These are phyloP conservation scores for Neodidymelliopsis sp. DNA, from an alignment of 2,329 filamentous ascomycete genomes.

Conservation along the genomic window DNA sequence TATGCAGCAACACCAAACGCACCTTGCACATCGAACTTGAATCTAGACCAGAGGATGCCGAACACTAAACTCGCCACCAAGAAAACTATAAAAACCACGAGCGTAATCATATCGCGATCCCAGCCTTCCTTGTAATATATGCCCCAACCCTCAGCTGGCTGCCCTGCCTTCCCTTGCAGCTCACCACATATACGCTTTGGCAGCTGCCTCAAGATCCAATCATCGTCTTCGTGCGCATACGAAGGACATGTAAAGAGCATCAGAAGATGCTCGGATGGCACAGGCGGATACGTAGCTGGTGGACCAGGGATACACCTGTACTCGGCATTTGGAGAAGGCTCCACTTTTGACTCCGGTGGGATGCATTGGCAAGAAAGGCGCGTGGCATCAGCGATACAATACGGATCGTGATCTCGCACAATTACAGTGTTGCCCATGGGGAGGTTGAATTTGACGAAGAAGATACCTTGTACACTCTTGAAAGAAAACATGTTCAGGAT, in stretches of 20 bases:
- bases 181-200: constrained; percentile 32
- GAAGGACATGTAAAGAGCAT: constrained; percentile 27
- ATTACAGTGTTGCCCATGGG: constrained; percentile 30
- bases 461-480: constrained; percentile 27
- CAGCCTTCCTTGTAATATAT: constrained; percentile 33
- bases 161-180: constrained; percentile 21
- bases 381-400: constrained; percentile 14
- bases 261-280: constrained; percentile 29
- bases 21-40: constrained; percentile 33
- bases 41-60: constrained; percentile 29
- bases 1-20: constrained; percentile 33
- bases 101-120: constrained; percentile 24
- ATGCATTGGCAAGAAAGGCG: constrained; percentile 29
- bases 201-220: constrained; percentile 31
- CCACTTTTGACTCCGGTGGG: constrained; percentile 28
- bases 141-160: constrained; percentile 40
- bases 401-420: constrained; percentile 26
- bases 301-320: constrained; percentile 34
- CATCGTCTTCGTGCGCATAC: constrained; percentile 26
- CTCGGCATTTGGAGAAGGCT: constrained; percentile 30
- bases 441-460: constrained; percentile 31
- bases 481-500: constrained; percentile 20
- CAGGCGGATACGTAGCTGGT: constrained; percentile 27
- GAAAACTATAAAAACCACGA: constrained; percentile 23
- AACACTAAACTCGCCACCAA: constrained; percentile 29